A percentile compares a stretch with the other conserved stretches of the same genome.
Conservation (phyloP, 768 basidiomycete genomes). For the Fistulinella prunicolor region DNA sequence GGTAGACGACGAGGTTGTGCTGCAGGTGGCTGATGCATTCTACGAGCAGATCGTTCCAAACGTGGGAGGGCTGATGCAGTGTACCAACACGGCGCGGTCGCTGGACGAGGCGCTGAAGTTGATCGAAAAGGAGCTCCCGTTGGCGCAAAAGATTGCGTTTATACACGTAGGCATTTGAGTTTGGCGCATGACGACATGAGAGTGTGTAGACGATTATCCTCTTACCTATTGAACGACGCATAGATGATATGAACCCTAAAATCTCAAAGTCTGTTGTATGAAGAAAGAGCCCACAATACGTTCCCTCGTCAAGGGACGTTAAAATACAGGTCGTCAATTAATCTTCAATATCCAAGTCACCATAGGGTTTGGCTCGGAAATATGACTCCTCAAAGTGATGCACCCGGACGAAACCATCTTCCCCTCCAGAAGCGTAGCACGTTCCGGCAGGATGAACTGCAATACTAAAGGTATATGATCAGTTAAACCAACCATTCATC, state of each 20-base stretch:
- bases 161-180: constrained; percentile 27
- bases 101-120: constrained; percentile 18
- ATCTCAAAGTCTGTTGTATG: too few species aligned
- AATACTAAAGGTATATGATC: constrained; percentile 50
- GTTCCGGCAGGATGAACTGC: constrained; percentile 89
- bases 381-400: constrained; percentile 95
- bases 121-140: constrained; percentile 13
- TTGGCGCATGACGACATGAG: neutral
- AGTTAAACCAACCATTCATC: neutral
- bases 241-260: too few species aligned
- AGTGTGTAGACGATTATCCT: neutral
- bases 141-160: constrained; percentile 27
- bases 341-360: constrained; percentile 76
- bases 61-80: constrained; percentile 6
- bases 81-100: constrained; percentile 16
- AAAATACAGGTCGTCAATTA: constrained; percentile 27
- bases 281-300: constrained; percentile 2
- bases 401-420: constrained; percentile 92
- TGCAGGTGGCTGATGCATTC: constrained; percentile 16
- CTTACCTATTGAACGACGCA: neutral
- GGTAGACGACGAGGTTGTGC: constrained; percentile 28
- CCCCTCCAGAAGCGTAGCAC: constrained; percentile 90
- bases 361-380: constrained; percentile 88
- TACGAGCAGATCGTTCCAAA: constrained; percentile 21
- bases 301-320: constrained; percentile 3